Evolutionary conservation across 108 stramenopile species (phyloP), one percentile per base, ranked within the genome.

Genomic region (Schizochytrium sp.): DNA sequence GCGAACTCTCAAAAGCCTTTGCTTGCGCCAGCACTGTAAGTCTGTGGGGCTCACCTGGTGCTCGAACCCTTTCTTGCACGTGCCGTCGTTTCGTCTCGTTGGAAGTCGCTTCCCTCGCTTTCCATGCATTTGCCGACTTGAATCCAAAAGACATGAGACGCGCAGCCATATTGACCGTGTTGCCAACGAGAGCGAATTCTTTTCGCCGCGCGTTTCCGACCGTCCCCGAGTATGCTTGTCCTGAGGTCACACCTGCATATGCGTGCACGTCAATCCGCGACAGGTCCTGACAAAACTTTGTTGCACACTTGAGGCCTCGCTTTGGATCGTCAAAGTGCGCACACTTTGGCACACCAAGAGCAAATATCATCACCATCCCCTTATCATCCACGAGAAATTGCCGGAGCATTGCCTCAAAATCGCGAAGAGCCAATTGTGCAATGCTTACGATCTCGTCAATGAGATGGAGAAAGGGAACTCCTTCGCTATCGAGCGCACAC

Each of bases 301-400:
- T 83, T 8, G 76, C 76, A 4, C 44, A 51, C 25, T 83, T 45
- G 51, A 83, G 76, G 0, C 76, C 76, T 25, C 76, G 76, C n/a
- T 14, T 83, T 1, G 45, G 18, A 83, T 83, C 76, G 25, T 83
- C 76, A 51, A 83, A 45, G 51, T 83, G 76, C 10, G 51, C 89
- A 25, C 60, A 89, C 34, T 87, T 89, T 34, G 89, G 87, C 25
- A 91, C 55, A 21, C 91, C 91, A n/a, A 91, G 88, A 2, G 89
- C 91, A 45, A 89, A 89, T 19, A 91, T 89, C 89, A 91, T 41
- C 90, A 90, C 89, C 91, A 88, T 91, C 4, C 91, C 91, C 91
- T 91, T 91, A 53, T 91, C 91, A 43, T 91, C 91, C 45, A 91
- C 91, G 5, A 88, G 88, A 8, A 91, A 90, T 90, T 91, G 90